A percentile compares a stretch with the other conserved stretches of the same genome.
phyloP scores from a whole-genome alignment of 2,329 filamentous ascomycete genomes.

The Ceratocystis lukuohia region DNA sequence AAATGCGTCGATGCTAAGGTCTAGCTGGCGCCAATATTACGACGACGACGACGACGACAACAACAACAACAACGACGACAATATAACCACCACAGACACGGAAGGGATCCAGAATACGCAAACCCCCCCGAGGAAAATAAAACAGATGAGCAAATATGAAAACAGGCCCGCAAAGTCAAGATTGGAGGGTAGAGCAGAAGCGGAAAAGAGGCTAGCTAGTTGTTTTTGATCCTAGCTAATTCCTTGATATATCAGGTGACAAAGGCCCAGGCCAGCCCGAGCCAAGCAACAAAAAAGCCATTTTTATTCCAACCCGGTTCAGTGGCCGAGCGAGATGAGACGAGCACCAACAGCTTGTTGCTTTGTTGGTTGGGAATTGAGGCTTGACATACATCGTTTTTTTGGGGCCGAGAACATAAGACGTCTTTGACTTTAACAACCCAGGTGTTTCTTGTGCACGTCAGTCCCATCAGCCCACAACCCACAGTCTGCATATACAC shows the following conservation, averaged over 20 bases:
- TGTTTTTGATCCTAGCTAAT: neutral
- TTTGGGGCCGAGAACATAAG: neutral
- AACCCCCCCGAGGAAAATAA: neutral
- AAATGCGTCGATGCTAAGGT: neutral
- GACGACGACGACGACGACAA: neutral
- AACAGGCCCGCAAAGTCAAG: neutral
- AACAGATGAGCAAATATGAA: neutral
- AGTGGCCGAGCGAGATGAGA: neutral
- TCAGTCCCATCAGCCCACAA: too few relatives aligned
- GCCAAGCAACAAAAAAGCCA: neutral
- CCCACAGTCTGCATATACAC: too few relatives aligned
- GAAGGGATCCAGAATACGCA: neutral
- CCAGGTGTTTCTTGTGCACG: too few relatives aligned
- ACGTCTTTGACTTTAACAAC: neutral
- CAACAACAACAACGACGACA: neutral
- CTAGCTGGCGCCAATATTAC: neutral
- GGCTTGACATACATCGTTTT: too few relatives aligned
- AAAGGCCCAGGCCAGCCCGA: neutral
- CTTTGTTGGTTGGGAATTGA: neutral
- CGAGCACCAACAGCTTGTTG: neutral
- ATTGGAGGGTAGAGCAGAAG: neutral
- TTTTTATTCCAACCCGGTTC: neutral
- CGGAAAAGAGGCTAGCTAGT: neutral
- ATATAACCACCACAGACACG: neutral
- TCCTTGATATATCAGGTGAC: neutral